Evolutionary conservation across 2,329 filamentous ascomycete species (phyloP), one percentile per base, ranked within the genome.

Genomic region (Verticillium longisporum): DNA sequence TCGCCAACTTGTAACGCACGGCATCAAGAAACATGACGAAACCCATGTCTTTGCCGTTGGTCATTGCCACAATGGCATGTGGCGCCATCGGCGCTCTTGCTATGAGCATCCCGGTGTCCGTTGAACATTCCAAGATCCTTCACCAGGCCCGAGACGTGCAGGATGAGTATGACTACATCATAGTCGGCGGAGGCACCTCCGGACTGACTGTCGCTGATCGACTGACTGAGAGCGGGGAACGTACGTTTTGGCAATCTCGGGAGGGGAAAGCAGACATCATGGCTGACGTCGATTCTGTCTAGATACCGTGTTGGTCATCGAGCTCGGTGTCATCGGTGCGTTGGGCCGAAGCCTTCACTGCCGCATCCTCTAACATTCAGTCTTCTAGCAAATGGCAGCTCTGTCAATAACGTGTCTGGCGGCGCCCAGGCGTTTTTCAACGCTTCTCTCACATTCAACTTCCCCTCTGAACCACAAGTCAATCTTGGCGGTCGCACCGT

Each of bases 141-240:
- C n/a, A 55, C 1, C 60, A 13, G 13, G 61, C 53, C 9, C 34
- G 26, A 15, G 59, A 57, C 1, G 60, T 65, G 3, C 62, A 56
- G 7, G 61, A 63, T 11, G 63, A 66, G 45, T 65, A 65, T 33
- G 63, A 66, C 61, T 66, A 70, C 37, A 60, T 70, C 21, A 62
- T 70, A 15, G 61, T 70, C 38, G 67, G 68, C 5, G 63, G 62
- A 31, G 65, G 66, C 9, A 66, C 62, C 0, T 61, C 63, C 3
- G 64, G 64, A 3, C 37, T 67, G 7, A 66, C 63, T 6, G 61
- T 65, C 7, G 66, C 65, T 7, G 64, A 67, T 34, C 55, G 66
- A 11, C 59, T 66, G 10, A 65, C 60, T 21, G 65, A 68, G 31
- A 61, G 62, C 33, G 65, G 62, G 26, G 61, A 63, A n/a, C 59